Evolutionary conservation across 495 filamentous ascomycete genomes (phyloP).

Genomic region (Trichocladium antarcticum): DNA sequence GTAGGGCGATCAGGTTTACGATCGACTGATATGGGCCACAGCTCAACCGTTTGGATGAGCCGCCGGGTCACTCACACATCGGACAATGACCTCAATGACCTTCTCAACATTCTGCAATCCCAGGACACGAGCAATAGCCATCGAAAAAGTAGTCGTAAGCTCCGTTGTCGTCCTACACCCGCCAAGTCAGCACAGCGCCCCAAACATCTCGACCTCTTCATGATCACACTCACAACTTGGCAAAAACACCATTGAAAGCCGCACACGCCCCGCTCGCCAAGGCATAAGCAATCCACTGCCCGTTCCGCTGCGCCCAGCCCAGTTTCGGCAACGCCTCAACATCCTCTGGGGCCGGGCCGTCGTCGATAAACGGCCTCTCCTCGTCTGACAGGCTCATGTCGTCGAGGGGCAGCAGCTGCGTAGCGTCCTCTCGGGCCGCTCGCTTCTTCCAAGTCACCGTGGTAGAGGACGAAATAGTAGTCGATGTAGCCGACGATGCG

Average conservation of each 20-base stretch:
- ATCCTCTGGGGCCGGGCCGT: background rate
- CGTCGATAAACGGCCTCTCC: conserved; percentile 11
- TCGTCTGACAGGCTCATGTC: conserved; percentile 15
- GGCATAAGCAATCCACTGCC: conserved; percentile 75
- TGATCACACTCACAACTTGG: conserved; percentile 61
- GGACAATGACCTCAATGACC: conserved; percentile 52
- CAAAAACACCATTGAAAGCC: conserved; percentile 90
- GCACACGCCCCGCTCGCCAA: conserved; percentile 81
- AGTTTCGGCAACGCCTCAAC: background rate
- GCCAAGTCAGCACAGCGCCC: background rate
- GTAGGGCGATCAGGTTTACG: conserved; percentile 4
- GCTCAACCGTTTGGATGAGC: too few relatives aligned
- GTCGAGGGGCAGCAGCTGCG: background rate
- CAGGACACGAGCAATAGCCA: conserved; percentile 50
- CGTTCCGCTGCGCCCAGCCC: conserved; percentile 30
- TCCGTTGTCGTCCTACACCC: conserved; percentile 64
- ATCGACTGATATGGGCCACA: too few relatives aligned
- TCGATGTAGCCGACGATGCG: background rate
- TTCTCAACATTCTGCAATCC: conserved; percentile 41
- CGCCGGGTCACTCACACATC: conserved; percentile 52
- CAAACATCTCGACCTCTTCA: background rate
- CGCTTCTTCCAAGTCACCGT: background rate
- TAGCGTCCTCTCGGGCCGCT: background rate
- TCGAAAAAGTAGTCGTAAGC: conserved; percentile 61
- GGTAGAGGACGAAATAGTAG: background rate